phyloP scores from a whole-genome alignment of 495 filamentous ascomycete species.

The Clavariopsis aquatica region DNA sequence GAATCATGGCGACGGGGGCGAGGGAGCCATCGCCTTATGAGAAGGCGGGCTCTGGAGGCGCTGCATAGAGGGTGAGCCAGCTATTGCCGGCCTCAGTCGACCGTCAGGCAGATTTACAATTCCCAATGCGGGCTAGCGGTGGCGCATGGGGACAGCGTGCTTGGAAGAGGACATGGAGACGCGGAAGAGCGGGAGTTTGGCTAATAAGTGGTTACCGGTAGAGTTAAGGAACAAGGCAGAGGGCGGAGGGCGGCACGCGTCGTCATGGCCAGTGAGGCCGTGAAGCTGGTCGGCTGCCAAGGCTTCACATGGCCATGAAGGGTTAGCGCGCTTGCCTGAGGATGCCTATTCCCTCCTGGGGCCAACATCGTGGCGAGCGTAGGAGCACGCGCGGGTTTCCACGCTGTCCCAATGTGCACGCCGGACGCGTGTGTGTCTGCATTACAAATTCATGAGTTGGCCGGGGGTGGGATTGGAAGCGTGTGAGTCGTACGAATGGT shows the following conservation, averaged over 20 bases:
- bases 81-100: conserved; percentile 9
- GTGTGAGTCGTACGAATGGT: too few relatives aligned
- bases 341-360: background rate
- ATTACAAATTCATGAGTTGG: too few relatives aligned
- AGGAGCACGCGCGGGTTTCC: too few relatives aligned
- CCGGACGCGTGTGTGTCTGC: too few relatives aligned
- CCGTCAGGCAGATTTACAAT: conserved; percentile 18
- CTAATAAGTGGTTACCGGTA: too few relatives aligned
- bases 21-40: background rate
- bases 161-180: background rate
- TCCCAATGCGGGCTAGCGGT: background rate
- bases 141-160: background rate
- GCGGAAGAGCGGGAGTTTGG: background rate
- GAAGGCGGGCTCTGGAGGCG: background rate
- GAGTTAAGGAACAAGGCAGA: background rate
- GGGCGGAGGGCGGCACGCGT: conserved; percentile 4
- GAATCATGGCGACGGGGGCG: conserved; percentile 2
- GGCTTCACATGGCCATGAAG: background rate
- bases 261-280: too few relatives aligned
- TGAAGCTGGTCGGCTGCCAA: too few relatives aligned
- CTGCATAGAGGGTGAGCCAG: conserved; percentile 13
- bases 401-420: too few relatives aligned
- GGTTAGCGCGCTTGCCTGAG: background rate
- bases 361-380: too few relatives aligned
- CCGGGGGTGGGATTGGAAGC: too few relatives aligned